A percentile compares a stretch with the other conserved stretches of the same genome.
Evolutionary conservation across 768 basidiomycete genomes (phyloP).

Genomic region (Amylocystis lapponica): DNA sequence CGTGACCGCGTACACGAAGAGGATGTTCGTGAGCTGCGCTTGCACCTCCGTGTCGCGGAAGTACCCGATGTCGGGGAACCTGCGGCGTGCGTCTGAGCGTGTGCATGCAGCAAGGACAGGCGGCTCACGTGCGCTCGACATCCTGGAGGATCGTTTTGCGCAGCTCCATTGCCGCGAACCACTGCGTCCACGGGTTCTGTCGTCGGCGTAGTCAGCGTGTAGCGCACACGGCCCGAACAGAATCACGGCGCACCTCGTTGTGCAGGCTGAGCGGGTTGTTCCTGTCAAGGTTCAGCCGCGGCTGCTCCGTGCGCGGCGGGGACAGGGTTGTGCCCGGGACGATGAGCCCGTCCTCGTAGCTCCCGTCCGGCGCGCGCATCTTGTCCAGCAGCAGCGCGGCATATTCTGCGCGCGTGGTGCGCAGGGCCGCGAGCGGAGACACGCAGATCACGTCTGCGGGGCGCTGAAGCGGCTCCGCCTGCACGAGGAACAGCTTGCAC

Average conservation of each 20-base stretch:
- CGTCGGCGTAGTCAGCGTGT: not conserved
- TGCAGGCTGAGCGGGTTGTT: conserved; percentile 83
- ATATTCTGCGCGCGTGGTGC: conserved; percentile 50
- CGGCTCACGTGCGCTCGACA: conserved; percentile 86
- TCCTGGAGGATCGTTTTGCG: conserved; percentile 89
- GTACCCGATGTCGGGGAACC: conserved; percentile 94
- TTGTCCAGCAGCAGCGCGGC: conserved; percentile 54
- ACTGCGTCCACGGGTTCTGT: conserved; percentile 92
- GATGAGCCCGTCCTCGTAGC: conserved; percentile 63
- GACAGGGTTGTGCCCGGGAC: conserved; percentile 44
- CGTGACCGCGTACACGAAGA: conserved; percentile 78
- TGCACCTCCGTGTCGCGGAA: conserved; percentile 77
- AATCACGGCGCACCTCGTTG: conserved; percentile 63
- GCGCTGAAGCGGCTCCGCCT: conserved; percentile 57
- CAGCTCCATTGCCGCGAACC: conserved; percentile 87
- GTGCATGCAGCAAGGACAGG: not conserved
- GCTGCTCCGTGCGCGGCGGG: conserved; percentile 19
- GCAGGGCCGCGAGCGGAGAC: conserved; percentile 30
- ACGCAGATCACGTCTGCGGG: conserved; percentile 31
- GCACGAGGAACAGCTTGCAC: conserved; percentile 60
- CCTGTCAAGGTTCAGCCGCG: conserved; percentile 46
- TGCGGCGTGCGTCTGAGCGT: conserved; percentile 24
- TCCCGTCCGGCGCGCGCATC: conserved; percentile 82
- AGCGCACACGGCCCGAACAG: not conserved
- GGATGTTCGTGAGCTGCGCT: conserved; percentile 73